These are phyloP conservation scores for Pythium sukuiense DNA, from an alignment of 352 stramenopile genomes.

Conservation along the genomic window DNA sequence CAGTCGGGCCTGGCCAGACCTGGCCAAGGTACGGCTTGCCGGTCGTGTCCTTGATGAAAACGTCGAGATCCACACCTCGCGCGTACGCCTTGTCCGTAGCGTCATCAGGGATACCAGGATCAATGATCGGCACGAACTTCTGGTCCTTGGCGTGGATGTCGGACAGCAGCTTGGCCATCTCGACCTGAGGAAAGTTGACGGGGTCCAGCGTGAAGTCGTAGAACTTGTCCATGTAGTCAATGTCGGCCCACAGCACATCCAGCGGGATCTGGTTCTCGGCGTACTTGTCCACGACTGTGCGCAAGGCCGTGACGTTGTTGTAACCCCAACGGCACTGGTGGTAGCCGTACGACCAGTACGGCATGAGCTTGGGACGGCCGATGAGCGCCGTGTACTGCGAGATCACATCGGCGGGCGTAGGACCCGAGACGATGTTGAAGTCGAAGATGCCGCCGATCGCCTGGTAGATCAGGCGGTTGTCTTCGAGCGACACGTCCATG, in stretches of 20 bases:
- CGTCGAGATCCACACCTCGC: slow-evolving; percentile 52
- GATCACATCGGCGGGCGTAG: slow-evolving; percentile 40
- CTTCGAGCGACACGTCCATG: slow-evolving; percentile 55
- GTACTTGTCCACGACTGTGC: slow-evolving; percentile 38
- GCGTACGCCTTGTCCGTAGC: slow-evolving; percentile 50
- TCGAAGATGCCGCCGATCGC: slow-evolving; percentile 53
- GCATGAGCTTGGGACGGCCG: slow-evolving; percentile 46
- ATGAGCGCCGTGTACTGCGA: slow-evolving; percentile 54
- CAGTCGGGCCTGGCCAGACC: slow-evolving; percentile 79
- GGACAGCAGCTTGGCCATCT: slow-evolving; percentile 40
- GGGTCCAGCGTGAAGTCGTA: slow-evolving; percentile 61
- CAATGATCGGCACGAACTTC: slow-evolving; percentile 80
- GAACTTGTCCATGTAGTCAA: slow-evolving; percentile 55
- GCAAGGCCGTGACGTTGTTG: slow-evolving; percentile 24
- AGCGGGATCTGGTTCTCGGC: slow-evolving; percentile 38
- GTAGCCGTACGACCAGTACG: slow-evolving; percentile 69
- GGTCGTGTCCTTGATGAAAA: slow-evolving; percentile 77
- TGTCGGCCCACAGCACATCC: slow-evolving; percentile 61
- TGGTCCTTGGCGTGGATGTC: slow-evolving; percentile 56
- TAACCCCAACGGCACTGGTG: slow-evolving; percentile 59
- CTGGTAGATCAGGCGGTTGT: slow-evolving; percentile 43
- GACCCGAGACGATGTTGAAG: slow-evolving; percentile 53
- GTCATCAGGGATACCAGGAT: slow-evolving; percentile 75
- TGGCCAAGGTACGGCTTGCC: slow-evolving; percentile 67
- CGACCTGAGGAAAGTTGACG: slow-evolving; percentile 36